Conservation (phyloP, 148 eudicot species). For the Chenopodium quinoa region DNA sequence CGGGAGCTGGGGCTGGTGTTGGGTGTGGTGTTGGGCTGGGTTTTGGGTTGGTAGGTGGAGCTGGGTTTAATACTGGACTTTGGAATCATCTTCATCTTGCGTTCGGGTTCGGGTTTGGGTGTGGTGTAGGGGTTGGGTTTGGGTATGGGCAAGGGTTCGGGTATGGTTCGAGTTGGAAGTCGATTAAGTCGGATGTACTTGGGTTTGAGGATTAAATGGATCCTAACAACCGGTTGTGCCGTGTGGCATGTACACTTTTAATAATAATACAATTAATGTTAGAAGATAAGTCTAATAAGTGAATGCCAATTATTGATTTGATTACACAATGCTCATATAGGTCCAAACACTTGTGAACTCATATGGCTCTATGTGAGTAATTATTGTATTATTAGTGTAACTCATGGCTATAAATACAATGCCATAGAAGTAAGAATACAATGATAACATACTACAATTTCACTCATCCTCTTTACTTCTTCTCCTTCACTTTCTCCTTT, state of each 20-base stretch:
- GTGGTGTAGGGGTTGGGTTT: slow-evolving; percentile 61
- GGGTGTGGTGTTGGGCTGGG: slow-evolving; percentile 72
- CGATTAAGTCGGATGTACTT: slow-evolving; percentile 25
- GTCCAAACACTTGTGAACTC: too few species aligned
- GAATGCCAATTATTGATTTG: too few species aligned
- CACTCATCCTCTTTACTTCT: too few species aligned
- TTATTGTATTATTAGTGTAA: too few species aligned
- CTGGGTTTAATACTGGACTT: slow-evolving; percentile 43
- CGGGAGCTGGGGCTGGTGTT: slow-evolving; percentile 60
- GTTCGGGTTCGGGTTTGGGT: slow-evolving; percentile 60
- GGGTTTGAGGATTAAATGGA: slow-evolving; percentile 28
- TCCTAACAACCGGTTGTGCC: not conserved
- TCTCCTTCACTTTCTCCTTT: too few species aligned
- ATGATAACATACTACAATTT: too few species aligned
- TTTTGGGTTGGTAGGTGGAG: slow-evolving; percentile 55
- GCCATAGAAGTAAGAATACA: too few species aligned
- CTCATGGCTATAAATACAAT: too few species aligned
- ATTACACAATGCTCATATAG: too few species aligned
- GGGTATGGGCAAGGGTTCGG: slow-evolving; percentile 65
- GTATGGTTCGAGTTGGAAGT: slow-evolving; percentile 37
- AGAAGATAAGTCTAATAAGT: too few species aligned
- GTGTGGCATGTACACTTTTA: not conserved
- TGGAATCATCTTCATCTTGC: slow-evolving; percentile 56
- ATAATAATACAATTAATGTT: not conserved
- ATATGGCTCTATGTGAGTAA: too few species aligned